Conservation (phyloP, 2,329 filamentous ascomycete species). For the Colletotrichum sansevieriae region DNA sequence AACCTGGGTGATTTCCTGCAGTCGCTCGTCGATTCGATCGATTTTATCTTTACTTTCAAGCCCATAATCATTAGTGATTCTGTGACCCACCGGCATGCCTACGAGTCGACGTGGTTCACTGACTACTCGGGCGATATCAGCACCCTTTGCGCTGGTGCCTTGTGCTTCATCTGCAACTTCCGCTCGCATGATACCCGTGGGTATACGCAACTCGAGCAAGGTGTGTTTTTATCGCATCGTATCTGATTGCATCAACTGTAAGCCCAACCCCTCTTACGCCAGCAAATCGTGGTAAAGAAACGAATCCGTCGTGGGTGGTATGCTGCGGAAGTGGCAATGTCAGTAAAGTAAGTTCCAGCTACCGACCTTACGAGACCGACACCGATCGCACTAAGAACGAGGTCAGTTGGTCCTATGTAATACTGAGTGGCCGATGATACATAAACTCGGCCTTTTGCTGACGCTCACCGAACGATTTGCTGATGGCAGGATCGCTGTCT, state of each 20-base stretch:
- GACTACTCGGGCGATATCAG: conserved; percentile 29
- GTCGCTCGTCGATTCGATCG: conserved; percentile 20
- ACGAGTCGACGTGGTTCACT: neutral
- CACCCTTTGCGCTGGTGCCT: conserved; percentile 7
- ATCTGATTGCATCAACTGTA: neutral
- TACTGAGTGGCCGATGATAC: neutral
- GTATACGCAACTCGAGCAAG: conserved; percentile 9
- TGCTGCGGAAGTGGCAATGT: neutral
- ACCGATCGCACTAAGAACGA: conserved; percentile 16
- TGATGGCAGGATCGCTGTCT: neutral
- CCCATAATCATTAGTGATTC: neutral
- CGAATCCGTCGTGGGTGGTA: neutral
- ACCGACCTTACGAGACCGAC: conserved; percentile 21
- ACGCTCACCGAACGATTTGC: conserved; percentile 4
- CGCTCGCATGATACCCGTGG: conserved; percentile 9
- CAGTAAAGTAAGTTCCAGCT: neutral
- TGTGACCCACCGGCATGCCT: neutral
- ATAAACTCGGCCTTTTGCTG: neutral
- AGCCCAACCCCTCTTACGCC: too few relatives aligned
- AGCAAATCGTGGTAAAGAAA: too few relatives aligned
- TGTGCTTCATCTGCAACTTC: neutral
- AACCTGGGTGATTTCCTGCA: conserved; percentile 1
- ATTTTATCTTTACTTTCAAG: neutral
- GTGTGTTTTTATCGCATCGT: conserved; percentile 1
- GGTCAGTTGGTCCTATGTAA: neutral